Conservation (phyloP, 2,329 filamentous ascomycete genomes). For the Thielaviopsis musarum region DNA sequence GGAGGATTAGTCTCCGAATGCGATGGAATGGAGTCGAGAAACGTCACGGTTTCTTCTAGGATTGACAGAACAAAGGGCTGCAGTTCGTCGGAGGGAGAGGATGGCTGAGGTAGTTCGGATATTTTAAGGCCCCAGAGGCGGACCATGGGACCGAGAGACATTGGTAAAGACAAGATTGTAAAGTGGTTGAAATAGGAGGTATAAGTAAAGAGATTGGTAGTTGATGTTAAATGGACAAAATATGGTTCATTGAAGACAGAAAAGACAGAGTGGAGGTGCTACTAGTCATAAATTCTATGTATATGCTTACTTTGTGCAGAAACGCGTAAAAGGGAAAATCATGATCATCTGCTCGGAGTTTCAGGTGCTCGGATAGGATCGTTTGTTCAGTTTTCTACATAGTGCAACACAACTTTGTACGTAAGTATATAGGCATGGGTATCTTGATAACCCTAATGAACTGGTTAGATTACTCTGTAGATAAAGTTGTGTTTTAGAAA, state of each 20-base stretch:
- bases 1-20: slow-evolving; percentile 15
- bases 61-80: slow-evolving; percentile 33
- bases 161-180: not conserved
- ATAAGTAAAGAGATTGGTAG: not conserved
- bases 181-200: not conserved
- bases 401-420: not conserved
- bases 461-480: too few species aligned
- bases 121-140: slow-evolving; percentile 35
- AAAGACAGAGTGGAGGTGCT: not conserved
- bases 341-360: slow-evolving; percentile 1
- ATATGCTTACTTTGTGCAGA: not conserved
- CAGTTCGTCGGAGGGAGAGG: slow-evolving; percentile 26
- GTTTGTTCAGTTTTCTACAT: not conserved
- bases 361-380: slow-evolving; percentile 3
- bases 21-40: slow-evolving; percentile 38
- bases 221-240: not conserved
- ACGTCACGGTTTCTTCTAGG: slow-evolving; percentile 40
- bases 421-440: not conserved
- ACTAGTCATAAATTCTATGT: not conserved
- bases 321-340: not conserved
- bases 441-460: not conserved
- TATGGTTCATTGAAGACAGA: not conserved
- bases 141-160: slow-evolving; percentile 29
- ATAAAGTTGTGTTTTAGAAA: not conserved
- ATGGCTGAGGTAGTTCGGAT: slow-evolving; percentile 28